These are phyloP conservation scores for Suhomyces panamericanus DNA, from an alignment of 1,139 yeast species.

Conservation along the genomic window DNA sequence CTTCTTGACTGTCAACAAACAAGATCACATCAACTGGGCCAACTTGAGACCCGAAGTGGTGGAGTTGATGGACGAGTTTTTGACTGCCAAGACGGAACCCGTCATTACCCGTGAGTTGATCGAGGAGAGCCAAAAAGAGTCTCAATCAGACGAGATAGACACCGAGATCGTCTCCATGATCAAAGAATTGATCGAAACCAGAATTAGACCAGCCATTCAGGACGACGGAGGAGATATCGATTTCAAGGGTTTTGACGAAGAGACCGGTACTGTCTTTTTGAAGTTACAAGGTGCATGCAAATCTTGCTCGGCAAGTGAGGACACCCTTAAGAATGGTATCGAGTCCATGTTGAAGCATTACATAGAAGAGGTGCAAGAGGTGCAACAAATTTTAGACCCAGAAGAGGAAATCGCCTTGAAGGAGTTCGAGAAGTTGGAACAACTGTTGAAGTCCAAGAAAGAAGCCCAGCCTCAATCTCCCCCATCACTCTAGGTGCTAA, in stretches of 20 bases:
- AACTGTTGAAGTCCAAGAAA: constrained; percentile 28
- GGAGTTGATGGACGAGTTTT: constrained; percentile 40
- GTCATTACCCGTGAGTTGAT: constrained; percentile 52
- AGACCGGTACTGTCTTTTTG: constrained; percentile 67
- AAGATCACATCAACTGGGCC: constrained; percentile 50
- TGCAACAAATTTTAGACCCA: constrained; percentile 60
- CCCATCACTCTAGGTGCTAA: constrained; percentile 29
- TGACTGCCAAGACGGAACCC: constrained; percentile 42
- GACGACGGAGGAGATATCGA: constrained; percentile 86
- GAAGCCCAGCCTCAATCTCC: constrained; percentile 19
- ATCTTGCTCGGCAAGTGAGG: constrained; percentile 73
- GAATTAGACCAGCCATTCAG: constrained; percentile 65
- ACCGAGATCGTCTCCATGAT: constrained; percentile 57
- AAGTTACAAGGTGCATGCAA: constrained; percentile 84
- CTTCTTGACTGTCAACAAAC: constrained; percentile 49
- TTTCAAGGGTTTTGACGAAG: constrained; percentile 68
- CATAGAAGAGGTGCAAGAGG: constrained; percentile 77
- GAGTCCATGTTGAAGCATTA: constrained; percentile 84
- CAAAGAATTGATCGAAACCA: constrained; percentile 58
- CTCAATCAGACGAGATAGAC: constrained; percentile 43
- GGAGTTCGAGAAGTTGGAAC: constrained; percentile 71
- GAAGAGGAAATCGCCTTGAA: constrained; percentile 55
- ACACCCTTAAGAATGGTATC: constrained; percentile 77
- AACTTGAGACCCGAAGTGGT: constrained; percentile 47
- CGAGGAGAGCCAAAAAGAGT: constrained; percentile 40